phyloP scores from a whole-genome alignment of 202 grass and related monocot species.

The Eragrostis tef region DNA sequence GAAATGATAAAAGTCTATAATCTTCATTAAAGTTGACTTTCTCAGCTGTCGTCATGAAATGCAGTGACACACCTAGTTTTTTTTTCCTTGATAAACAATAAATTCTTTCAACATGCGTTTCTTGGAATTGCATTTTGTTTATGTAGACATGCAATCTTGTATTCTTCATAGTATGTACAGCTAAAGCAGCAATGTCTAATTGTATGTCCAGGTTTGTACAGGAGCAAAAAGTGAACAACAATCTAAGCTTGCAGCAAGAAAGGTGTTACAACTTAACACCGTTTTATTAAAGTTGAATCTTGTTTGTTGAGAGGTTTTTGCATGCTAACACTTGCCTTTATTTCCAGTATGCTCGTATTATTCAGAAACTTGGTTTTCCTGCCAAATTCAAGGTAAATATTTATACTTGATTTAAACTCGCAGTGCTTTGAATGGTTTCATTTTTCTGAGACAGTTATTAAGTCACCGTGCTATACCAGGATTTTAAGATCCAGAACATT shows the following conservation, averaged over 20 bases:
- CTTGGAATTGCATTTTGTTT: constrained; percentile 16
- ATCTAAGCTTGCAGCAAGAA: constrained; percentile 90
- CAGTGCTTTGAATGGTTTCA: background rate
- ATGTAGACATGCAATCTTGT: constrained; percentile 11
- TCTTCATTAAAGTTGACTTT: constrained; percentile 10
- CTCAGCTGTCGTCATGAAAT: background rate
- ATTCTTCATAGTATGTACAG: background rate
- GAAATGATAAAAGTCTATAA: background rate
- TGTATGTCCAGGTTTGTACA: constrained; percentile 71
- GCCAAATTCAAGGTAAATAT: constrained; percentile 89
- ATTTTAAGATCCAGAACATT: constrained; percentile 98
- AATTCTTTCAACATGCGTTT: background rate
- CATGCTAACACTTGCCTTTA: constrained; percentile 36
- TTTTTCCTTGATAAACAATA: background rate
- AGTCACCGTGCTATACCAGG: constrained; percentile 47
- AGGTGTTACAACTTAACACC: constrained; percentile 53
- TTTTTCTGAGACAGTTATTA: background rate
- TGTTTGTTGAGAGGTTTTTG: constrained; percentile 14
- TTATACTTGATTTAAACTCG: constrained; percentile 5
- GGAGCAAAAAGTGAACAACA: constrained; percentile 92
- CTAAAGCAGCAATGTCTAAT: constrained; percentile 13
- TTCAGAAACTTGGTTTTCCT: constrained; percentile 95
- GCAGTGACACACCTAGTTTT: background rate
- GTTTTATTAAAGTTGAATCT: constrained; percentile 33
- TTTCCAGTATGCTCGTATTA: constrained; percentile 90